These are phyloP conservation scores for Suillus fuscotomentosus DNA, from an alignment of 768 basidiomycete genomes.

Conservation along the genomic window DNA sequence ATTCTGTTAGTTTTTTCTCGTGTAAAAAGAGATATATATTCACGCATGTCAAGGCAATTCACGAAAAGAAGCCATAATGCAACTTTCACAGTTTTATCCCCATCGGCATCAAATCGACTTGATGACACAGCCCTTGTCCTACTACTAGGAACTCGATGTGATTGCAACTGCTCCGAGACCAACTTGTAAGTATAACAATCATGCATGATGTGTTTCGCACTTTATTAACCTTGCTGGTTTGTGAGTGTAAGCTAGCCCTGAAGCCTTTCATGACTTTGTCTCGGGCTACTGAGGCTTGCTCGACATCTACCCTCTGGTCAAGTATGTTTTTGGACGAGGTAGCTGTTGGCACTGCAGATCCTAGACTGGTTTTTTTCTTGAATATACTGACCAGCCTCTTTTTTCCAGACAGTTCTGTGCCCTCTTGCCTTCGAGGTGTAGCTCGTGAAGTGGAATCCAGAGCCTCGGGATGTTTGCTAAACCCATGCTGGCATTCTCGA, in stretches of 20 bases:
- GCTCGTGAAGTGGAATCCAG: background rate
- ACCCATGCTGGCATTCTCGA: conserved; percentile 5
- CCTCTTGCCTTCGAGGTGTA: background rate
- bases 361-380: no score
- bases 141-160: background rate
- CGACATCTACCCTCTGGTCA: background rate
- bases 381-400: no score
- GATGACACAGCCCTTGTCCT: background rate
- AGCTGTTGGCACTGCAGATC: no score
- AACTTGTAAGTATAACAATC: background rate
- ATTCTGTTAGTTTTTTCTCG: background rate
- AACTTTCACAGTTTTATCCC: background rate
- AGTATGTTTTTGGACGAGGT: background rate
- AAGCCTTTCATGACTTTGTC: background rate
- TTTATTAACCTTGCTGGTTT: background rate
- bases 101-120: background rate
- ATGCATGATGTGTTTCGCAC: background rate
- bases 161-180: background rate
- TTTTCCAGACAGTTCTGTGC: background rate
- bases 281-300: background rate
- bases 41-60: background rate
- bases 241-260: background rate
- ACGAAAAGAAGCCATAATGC: background rate
- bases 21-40: background rate
- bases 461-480: background rate